These are phyloP conservation scores for Datura wrightii DNA, from an alignment of 257 asterid species.

Conservation along the genomic window DNA sequence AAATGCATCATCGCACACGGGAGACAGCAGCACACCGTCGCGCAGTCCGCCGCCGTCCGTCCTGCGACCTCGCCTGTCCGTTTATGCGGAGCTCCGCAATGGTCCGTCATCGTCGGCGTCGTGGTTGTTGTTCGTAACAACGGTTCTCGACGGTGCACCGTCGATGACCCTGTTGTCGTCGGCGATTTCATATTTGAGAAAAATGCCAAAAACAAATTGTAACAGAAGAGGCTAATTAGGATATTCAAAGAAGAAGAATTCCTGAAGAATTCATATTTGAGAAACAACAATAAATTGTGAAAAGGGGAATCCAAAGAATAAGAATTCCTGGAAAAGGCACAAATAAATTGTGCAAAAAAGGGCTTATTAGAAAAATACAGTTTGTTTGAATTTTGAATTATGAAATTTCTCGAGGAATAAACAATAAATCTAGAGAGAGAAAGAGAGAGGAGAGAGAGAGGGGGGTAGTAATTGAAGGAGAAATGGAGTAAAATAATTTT, in stretches of 20 bases:
- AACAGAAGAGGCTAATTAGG: neutral
- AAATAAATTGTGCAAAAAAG: neutral
- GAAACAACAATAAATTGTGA: neutral
- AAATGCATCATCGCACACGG: slow-evolving; percentile 66
- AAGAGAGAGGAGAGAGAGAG: neutral
- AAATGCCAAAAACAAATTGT: neutral
- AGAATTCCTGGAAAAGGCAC: neutral
- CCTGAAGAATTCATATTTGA: neutral
- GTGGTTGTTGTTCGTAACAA: slow-evolving; percentile 12
- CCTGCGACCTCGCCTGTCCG: slow-evolving; percentile 76
- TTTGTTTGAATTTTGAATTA: neutral
- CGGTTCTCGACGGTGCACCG: slow-evolving; percentile 41
- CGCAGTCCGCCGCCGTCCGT: slow-evolving; percentile 80
- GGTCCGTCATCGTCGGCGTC: neutral
- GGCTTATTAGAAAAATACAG: neutral
- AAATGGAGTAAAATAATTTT: neutral
- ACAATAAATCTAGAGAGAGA: neutral
- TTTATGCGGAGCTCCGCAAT: neutral
- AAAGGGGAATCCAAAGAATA: neutral
- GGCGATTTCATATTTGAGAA: neutral
- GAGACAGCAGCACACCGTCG: slow-evolving; percentile 85
- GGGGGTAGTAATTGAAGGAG: neutral
- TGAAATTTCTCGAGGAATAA: neutral
- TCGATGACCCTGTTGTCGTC: neutral
- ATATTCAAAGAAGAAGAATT: neutral